These are phyloP conservation scores for Xylaria curta DNA, from an alignment of 495 filamentous ascomycete species.

Conservation along the genomic window DNA sequence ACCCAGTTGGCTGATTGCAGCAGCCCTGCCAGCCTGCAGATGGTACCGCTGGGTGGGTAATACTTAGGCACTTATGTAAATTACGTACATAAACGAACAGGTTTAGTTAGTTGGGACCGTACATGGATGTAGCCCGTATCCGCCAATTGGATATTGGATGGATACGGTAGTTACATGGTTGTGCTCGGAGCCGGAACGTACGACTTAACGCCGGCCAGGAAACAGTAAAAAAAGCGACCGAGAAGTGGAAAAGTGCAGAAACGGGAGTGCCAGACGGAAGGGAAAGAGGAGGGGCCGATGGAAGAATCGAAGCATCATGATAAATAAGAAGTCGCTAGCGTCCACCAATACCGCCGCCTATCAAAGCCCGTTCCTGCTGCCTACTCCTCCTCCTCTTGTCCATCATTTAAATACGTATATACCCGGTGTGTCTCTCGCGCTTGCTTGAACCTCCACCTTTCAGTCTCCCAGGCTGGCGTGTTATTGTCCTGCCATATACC, in stretches of 20 bases:
- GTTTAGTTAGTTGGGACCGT: neutral
- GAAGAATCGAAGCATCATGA: slow-evolving; percentile 41
- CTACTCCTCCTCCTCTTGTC: slow-evolving; percentile 14
- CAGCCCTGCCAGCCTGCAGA: neutral
- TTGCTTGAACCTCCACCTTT: neutral
- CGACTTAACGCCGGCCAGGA: slow-evolving; percentile 21
- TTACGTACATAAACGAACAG: neutral
- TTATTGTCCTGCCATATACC: slow-evolving; percentile 7
- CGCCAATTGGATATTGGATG: slow-evolving; percentile 18
- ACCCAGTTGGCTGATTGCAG: neutral
- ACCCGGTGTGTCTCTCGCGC: neutral
- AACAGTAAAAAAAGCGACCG: neutral
- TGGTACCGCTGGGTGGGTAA: neutral
- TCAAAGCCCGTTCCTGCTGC: slow-evolving; percentile 19
- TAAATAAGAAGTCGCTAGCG: slow-evolving; percentile 14
- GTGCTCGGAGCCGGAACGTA: slow-evolving; percentile 27
- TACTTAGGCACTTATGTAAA: neutral
- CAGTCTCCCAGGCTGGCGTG: neutral
- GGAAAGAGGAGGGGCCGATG: slow-evolving; percentile 33
- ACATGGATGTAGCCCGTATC: neutral
- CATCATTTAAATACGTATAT: neutral
- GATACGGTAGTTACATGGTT: neutral
- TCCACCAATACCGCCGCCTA: slow-evolving; percentile 17
- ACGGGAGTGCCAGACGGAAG: slow-evolving; percentile 2
- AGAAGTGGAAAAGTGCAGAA: neutral